These are phyloP conservation scores for Musa acuminata DNA, from an alignment of 176 grass and related monocot species.

Conservation along the genomic window DNA sequence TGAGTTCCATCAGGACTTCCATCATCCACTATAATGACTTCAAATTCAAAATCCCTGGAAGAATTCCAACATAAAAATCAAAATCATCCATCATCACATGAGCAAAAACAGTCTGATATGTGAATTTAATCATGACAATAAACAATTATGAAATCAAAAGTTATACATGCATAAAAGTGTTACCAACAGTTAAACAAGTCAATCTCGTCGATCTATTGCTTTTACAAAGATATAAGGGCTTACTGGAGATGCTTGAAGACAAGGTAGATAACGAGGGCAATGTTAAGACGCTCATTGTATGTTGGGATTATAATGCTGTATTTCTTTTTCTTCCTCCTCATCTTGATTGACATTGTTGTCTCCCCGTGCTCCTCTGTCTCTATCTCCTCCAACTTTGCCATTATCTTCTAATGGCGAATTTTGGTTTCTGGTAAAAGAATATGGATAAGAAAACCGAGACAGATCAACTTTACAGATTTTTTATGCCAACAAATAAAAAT, in stretches of 20 bases:
- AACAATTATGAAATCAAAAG: neutral
- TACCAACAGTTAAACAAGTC: neutral
- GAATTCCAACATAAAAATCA: neutral
- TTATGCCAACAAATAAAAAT: neutral
- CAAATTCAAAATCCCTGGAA: conserved; percentile 61
- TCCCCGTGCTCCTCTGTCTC: neutral
- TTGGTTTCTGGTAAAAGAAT: neutral
- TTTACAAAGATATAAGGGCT: neutral
- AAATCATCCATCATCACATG: neutral
- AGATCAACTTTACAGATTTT: neutral
- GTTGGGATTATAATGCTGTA: conserved; percentile 92
- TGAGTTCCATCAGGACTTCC: conserved; percentile 98
- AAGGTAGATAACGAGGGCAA: conserved; percentile 80
- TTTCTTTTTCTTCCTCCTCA: conserved; percentile 22
- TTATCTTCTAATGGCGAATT: neutral
- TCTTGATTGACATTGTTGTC: neutral
- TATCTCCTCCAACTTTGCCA: conserved; percentile 12
- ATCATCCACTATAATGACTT: conserved; percentile 96
- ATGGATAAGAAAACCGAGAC: neutral
- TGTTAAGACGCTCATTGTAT: conserved; percentile 94
- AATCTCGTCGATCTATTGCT: neutral
- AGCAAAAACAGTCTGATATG: neutral
- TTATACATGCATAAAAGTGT: neutral
- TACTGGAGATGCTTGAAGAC: conserved; percentile 92
- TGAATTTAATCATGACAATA: neutral